Base-by-base conservation (phyloP, 345 rosid species). In the Euclidium syriacum region DNA sequence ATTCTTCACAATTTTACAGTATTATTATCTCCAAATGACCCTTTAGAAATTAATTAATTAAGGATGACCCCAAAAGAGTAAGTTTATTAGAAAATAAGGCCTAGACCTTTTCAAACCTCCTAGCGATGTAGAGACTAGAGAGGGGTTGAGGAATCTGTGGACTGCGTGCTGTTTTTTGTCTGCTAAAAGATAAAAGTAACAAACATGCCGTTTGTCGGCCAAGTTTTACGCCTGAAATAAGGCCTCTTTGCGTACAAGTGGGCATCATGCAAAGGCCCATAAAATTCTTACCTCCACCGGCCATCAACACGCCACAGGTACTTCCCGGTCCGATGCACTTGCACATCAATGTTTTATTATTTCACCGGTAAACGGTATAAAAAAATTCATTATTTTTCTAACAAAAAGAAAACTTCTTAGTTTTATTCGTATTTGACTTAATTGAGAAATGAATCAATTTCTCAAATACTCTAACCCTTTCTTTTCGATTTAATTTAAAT, bases 211-310 rank as follows among this genome's bases (percentile, higher is more conserved):
- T 67, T 58, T 64, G 10, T 7, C 17, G n/a, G 43, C 51, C 65
- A 7, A 10, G 17, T 67, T 67, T 58, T 20, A 39, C 4, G 65
- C 72, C 4, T 44, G 26, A 68, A 22, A 14, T 50, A 50, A 32
- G 33, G 10, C 29, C 19, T 50, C 44, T 59, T 59, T 68, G 41
- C 3, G 17, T 40, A 68, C 73, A 68, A 68, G 22, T 58, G 66
- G 66, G 41, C 3, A 30, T 41, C 73, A 59, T 68, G 73, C 73
- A 59, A 41, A 68, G 52, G 29, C 53, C 46, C 36, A 58, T 36
- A 50, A 34, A 40, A 3, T 30, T 39, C 15, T 58, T 18, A 30
- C 52, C 2, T 40, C 6, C 33, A 11, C 17, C 39, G 11, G 7
- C 18, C 8, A 49, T 58, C 29, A 44, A 68, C 52, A 68, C 33